These are phyloP conservation scores for Ascochyta pisi DNA, from an alignment of 2,329 filamentous ascomycete species.

Conservation along the genomic window DNA sequence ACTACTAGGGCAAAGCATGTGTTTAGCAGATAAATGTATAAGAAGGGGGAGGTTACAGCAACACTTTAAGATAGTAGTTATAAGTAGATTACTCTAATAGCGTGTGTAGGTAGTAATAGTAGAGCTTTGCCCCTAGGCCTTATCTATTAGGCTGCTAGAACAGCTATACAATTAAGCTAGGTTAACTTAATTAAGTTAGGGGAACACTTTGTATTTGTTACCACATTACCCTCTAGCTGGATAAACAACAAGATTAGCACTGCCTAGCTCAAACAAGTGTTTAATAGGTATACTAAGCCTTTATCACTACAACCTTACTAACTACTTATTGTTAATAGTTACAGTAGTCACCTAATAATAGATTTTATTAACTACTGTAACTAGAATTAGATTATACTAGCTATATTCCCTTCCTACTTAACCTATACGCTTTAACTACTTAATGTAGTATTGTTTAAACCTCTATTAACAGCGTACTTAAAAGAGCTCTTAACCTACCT, in stretches of 20 bases:
- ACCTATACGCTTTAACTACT: too few species aligned
- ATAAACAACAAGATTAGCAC: not conserved
- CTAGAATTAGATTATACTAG: conserved; percentile 4
- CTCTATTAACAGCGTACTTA: too few species aligned
- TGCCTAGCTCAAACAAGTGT: not conserved
- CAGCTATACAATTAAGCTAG: not conserved
- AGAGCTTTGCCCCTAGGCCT: not conserved
- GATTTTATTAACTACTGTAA: conserved; percentile 15
- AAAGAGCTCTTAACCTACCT: too few species aligned
- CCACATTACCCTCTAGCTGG: not conserved
- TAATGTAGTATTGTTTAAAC: too few species aligned
- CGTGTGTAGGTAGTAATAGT: not conserved
- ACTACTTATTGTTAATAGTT: conserved; percentile 14
- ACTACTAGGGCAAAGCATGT: too few species aligned
- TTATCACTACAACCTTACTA: not conserved
- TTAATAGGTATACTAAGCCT: not conserved
- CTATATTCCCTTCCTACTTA: too few species aligned
- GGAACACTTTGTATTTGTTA: not conserved
- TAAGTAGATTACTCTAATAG: not conserved
- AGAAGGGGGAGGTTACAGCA: not conserved
- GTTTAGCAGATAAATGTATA: too few species aligned
- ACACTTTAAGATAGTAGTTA: not conserved
- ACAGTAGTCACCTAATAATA: conserved; percentile 2
- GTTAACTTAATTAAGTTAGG: not conserved
- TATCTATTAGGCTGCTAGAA: not conserved